These are phyloP conservation scores for Pleoardoris graminearum DNA, from an alignment of 2,329 filamentous ascomycete genomes.

Conservation along the genomic window DNA sequence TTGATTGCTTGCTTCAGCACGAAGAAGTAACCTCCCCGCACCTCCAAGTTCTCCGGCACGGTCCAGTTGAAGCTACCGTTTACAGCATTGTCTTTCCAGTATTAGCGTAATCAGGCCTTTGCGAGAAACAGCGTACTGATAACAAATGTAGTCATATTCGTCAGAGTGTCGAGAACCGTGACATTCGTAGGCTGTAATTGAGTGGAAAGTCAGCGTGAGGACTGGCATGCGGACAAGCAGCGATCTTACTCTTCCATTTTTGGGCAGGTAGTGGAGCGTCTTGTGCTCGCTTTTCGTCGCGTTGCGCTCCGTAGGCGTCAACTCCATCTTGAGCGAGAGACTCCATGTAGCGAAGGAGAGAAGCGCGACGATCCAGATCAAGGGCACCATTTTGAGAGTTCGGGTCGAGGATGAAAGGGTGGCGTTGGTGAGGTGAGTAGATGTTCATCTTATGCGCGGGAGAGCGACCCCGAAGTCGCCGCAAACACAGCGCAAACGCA, in stretches of 20 bases:
- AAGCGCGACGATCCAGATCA: not conserved
- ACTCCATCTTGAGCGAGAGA: not conserved
- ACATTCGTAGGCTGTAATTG: not conserved
- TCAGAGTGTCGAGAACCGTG: not conserved
- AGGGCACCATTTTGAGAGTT: not conserved
- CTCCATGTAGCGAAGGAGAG: not conserved
- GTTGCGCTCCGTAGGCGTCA: not conserved
- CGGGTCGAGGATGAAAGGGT: not conserved
- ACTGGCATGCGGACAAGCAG: too few relatives aligned
- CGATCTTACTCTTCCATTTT: not conserved
- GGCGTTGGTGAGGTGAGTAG: not conserved
- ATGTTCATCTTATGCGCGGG: not conserved
- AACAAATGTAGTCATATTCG: not conserved
- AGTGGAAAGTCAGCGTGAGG: not conserved
- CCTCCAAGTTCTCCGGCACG: not conserved
- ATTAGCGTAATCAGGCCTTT: not conserved
- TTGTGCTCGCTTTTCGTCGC: not conserved
- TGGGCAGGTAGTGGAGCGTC: not conserved
- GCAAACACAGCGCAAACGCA: not conserved
- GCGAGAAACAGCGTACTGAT: not conserved
- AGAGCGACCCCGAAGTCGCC: too few relatives aligned
- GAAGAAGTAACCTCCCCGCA: slow-evolving; percentile 3
- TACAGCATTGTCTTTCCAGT: not conserved
- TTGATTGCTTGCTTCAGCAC: not conserved
- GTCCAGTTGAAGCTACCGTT: not conserved